phyloP scores from a whole-genome alignment of 2,329 filamentous ascomycete genomes.

The Capronia epimyces region DNA sequence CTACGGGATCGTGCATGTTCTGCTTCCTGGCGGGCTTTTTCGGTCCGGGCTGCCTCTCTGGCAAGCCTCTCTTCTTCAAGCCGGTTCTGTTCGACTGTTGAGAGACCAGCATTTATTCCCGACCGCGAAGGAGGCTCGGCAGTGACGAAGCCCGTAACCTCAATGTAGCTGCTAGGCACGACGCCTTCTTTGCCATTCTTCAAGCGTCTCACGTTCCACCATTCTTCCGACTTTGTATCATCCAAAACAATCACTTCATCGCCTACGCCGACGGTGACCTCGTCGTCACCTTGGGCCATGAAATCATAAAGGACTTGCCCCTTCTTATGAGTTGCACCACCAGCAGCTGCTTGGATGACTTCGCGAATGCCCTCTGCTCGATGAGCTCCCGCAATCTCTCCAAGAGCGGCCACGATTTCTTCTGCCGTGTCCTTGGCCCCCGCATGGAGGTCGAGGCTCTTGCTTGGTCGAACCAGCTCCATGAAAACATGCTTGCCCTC shows the following conservation, averaged over 20 bases:
- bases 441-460: constrained; percentile 93
- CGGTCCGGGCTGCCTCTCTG: constrained; percentile 67
- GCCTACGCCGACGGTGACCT: constrained; percentile 82
- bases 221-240: constrained; percentile 88
- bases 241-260: constrained; percentile 90
- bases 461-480: constrained; percentile 84
- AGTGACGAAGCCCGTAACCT: constrained; percentile 66
- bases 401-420: constrained; percentile 82
- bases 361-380: constrained; percentile 76
- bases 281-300: constrained; percentile 91
- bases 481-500: constrained; percentile 98
- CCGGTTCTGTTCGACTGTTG: constrained; percentile 69
- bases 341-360: constrained; percentile 73
- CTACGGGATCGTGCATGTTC: constrained; percentile 34
- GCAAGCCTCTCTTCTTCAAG: constrained; percentile 77
- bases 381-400: constrained; percentile 80
- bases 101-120: constrained; percentile 57
- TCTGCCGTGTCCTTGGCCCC: constrained; percentile 94
- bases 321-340: constrained; percentile 63
- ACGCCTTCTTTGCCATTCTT: constrained; percentile 94
- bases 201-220: constrained; percentile 90
- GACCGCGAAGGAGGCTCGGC: constrained; percentile 47
- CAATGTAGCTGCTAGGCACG: constrained; percentile 92
- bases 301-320: constrained; percentile 91
- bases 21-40: constrained; percentile 50